These are phyloP conservation scores for Aechmea fasciata DNA, from an alignment of 176 grass and related monocot species.

Conservation along the genomic window DNA sequence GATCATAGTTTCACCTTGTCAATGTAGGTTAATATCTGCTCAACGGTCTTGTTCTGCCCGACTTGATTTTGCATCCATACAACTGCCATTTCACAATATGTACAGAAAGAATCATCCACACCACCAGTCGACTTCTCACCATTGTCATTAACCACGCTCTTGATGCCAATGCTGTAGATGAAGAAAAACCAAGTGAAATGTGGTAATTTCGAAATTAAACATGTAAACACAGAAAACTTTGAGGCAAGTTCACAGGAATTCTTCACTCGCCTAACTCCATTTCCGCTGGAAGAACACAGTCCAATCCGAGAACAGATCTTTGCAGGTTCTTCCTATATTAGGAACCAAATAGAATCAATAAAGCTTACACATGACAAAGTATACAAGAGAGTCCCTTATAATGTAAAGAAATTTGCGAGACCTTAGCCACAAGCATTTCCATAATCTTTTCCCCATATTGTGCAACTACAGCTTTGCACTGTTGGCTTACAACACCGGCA, in stretches of 20 bases:
- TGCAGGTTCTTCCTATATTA: slow-evolving; percentile 26
- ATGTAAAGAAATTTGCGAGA: neutral
- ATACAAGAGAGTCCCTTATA: neutral
- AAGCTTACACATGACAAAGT: neutral
- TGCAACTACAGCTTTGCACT: slow-evolving; percentile 39
- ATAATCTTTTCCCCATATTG: slow-evolving; percentile 45
- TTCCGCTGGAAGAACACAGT: slow-evolving; percentile 28
- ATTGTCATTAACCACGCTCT: slow-evolving; percentile 25
- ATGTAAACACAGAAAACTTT: neutral
- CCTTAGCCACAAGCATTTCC: slow-evolving; percentile 31
- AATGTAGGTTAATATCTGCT: slow-evolving; percentile 34
- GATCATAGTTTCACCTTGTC: slow-evolving; percentile 27
- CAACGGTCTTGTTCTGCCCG: slow-evolving; percentile 30
- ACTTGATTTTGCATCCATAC: slow-evolving; percentile 41
- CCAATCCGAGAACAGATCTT: slow-evolving; percentile 40
- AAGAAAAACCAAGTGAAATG: no score
- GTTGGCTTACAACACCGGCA: slow-evolving; percentile 37
- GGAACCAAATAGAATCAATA: neutral
- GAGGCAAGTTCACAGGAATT: neutral
- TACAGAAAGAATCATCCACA: slow-evolving; percentile 23
- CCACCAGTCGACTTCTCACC: neutral
- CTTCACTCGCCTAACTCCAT: slow-evolving; percentile 18
- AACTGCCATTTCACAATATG: slow-evolving; percentile 39
- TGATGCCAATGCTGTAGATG: slow-evolving; percentile 21
- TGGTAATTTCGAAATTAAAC: neutral